Percentiles rank a stretch among this genome's conserved stretches.
These are phyloP conservation scores for Hypomyces perniciosus DNA, from an alignment of 2,329 filamentous ascomycete genomes.

Conservation along the genomic window DNA sequence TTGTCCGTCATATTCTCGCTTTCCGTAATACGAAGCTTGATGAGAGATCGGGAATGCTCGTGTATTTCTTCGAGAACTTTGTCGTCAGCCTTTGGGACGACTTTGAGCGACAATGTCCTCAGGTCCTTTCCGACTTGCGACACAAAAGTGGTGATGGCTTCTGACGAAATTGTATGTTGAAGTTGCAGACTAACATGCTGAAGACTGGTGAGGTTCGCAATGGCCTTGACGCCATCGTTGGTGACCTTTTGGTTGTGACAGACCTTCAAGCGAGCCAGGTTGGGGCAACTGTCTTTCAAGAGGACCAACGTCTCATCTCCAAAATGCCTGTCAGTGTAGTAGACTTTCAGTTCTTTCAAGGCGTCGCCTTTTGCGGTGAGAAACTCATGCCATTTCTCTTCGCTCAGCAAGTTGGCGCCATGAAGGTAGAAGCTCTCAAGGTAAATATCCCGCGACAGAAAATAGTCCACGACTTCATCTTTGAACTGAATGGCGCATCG, in stretches of 20 bases:
- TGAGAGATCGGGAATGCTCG: constrained; percentile 58
- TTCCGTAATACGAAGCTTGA: constrained; percentile 75
- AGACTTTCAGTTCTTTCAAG: constrained; percentile 67
- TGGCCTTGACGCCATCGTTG: constrained; percentile 56
- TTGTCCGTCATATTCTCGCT: constrained; percentile 71
- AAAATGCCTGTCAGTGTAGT: constrained; percentile 78
- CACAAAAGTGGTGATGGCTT: constrained; percentile 57
- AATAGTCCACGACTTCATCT: constrained; percentile 73
- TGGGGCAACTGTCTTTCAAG: constrained; percentile 60
- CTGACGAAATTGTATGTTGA: constrained; percentile 48
- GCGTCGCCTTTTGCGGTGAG: constrained; percentile 59
- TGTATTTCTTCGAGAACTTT: constrained; percentile 65
- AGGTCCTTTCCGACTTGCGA: constrained; percentile 57
- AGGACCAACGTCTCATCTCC: constrained; percentile 60
- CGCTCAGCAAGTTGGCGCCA: constrained; percentile 75
- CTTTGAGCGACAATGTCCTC: constrained; percentile 70
- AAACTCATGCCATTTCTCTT: constrained; percentile 67
- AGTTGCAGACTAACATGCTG: constrained; percentile 72
- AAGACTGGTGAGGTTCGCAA: constrained; percentile 58
- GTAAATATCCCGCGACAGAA: constrained; percentile 62
- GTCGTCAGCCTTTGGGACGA: constrained; percentile 62
- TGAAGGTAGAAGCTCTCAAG: constrained; percentile 74
- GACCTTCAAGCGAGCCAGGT: constrained; percentile 70
- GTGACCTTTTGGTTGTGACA: constrained; percentile 72
- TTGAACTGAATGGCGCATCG: constrained; percentile 90